phyloP scores from a whole-genome alignment of 148 eudicot species.

The Amaranthus hypochondriacus region DNA sequence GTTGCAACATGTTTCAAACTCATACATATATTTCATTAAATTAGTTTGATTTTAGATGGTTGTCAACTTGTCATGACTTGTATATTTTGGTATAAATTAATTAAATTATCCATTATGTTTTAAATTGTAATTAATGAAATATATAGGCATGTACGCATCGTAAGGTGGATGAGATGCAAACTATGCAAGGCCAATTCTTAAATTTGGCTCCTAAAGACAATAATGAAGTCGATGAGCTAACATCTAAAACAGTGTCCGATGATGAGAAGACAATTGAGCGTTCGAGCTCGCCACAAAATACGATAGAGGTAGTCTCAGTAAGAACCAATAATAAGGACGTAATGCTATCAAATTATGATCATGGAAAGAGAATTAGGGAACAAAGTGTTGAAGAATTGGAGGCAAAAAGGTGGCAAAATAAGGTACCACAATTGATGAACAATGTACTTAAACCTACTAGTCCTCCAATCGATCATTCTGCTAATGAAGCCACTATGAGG shows the following conservation, averaged over 20 bases:
- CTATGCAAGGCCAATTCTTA: slow-evolving; percentile 56
- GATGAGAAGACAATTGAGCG: slow-evolving; percentile 46
- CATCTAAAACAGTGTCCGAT: slow-evolving; percentile 54
- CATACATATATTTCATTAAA: too few species aligned
- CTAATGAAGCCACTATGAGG: slow-evolving; percentile 76
- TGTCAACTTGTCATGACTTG: too few species aligned
- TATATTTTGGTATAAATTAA: background rate
- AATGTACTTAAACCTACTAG: slow-evolving; percentile 19
- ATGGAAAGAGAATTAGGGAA: slow-evolving; percentile 45
- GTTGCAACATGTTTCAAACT: too few species aligned
- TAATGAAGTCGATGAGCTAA: slow-evolving; percentile 23
- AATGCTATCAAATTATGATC: slow-evolving; percentile 16
- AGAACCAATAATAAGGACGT: slow-evolving; percentile 18
- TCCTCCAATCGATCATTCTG: slow-evolving; percentile 31
- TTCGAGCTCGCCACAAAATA: slow-evolving; percentile 39
- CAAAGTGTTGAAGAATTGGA: slow-evolving; percentile 46
- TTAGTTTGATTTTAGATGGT: too few species aligned
- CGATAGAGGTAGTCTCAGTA: slow-evolving; percentile 21
- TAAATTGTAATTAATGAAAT: background rate
- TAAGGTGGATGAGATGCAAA: slow-evolving; percentile 32
- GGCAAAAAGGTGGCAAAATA: slow-evolving; percentile 48
- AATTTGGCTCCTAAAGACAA: slow-evolving; percentile 38
- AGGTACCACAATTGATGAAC: slow-evolving; percentile 42
- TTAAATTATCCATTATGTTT: background rate
- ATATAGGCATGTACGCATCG: slow-evolving; percentile 25